Evolutionary conservation across 768 basidiomycete genomes (phyloP).

Genomic region (Leccinum obscurum): DNA sequence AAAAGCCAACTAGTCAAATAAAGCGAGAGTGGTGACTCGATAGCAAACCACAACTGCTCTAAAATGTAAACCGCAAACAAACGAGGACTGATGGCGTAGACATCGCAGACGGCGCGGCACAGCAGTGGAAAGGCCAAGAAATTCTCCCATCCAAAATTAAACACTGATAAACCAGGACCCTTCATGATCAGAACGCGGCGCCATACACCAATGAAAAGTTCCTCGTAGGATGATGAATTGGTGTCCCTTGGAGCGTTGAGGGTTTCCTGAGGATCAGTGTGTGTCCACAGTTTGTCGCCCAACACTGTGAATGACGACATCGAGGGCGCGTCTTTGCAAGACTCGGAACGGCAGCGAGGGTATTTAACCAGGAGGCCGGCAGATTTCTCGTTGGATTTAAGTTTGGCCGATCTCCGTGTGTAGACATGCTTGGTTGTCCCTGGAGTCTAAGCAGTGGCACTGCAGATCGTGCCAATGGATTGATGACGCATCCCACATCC

Average conservation of each 20-base stretch:
- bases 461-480: too few species aligned
- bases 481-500: too few species aligned
- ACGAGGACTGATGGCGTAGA: slow-evolving; percentile 24
- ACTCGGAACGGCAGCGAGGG: background rate
- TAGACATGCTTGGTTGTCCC: too few species aligned
- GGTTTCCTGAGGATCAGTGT: background rate
- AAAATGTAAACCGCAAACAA: slow-evolving; percentile 15
- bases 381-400: background rate
- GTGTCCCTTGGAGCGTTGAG: background rate
- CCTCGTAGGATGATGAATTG: slow-evolving; percentile 7
- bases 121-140: slow-evolving; percentile 7
- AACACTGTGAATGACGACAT: background rate
- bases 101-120: slow-evolving; percentile 20
- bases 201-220: slow-evolving; percentile 26
- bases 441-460: too few species aligned
- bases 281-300: slow-evolving; percentile 1
- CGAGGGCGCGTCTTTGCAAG: background rate
- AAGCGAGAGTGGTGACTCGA: slow-evolving; percentile 20
- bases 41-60: slow-evolving; percentile 18
- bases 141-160: slow-evolving; percentile 12
- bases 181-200: slow-evolving; percentile 24
- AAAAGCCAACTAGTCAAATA: slow-evolving; percentile 26
- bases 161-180: slow-evolving; percentile 4
- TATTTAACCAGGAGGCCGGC: background rate
- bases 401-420: too few species aligned